Base-by-base conservation (phyloP, 2,329 filamentous ascomycete species). In the Penicillium polonicum region DNA sequence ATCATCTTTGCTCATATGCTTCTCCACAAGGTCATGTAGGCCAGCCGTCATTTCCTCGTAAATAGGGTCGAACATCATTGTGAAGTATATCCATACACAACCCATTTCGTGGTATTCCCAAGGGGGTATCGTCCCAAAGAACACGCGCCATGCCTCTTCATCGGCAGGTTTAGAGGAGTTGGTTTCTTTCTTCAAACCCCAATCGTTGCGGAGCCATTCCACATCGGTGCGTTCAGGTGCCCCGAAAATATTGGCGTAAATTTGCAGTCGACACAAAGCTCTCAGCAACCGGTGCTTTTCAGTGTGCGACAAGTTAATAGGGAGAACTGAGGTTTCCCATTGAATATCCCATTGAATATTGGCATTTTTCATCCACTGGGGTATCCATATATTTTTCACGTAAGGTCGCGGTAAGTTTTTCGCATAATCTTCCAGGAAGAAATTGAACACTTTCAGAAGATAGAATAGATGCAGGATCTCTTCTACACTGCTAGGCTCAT, bases 81-180 rank as follows among this genome's bases (percentile, higher is more conserved):
- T 25, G 2, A 35, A 38, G 44, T 63, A 59, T 8, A 43, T 8
- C 57, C 48, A 58, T 15, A 68, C n/a, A 45, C 62, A 62, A 7
- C 48, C 61, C 7, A 68, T 58, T 29, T 69, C 65, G 3, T 62
- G 57, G n/a, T 53, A 46, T 48, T 68, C 66, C 67, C 66, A 69
- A 12, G 62, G 60, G 2, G 64, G 52, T 48, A 69, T 60, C 1
- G 59, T 52, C 3, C 60, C 59, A 23, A 62, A 67, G 29, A 67
- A 63, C 10, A 66, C 1, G 0, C 59, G 49, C 55, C 56, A 69
- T 15, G 48, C 51, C 9, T 64, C 57, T 35, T 23, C n/a, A 19
- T 10, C 1, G 4, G 10, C 29, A 12, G 10, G 29, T 31, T 31
- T 12, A 29, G 27, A 9, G 27, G 7, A 29, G 27, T 29, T 8